Evolutionary conservation across 2,329 filamentous ascomycete species (phyloP), one percentile per base, ranked within the genome.

Genomic region (Paramyrothecium roridum): DNA sequence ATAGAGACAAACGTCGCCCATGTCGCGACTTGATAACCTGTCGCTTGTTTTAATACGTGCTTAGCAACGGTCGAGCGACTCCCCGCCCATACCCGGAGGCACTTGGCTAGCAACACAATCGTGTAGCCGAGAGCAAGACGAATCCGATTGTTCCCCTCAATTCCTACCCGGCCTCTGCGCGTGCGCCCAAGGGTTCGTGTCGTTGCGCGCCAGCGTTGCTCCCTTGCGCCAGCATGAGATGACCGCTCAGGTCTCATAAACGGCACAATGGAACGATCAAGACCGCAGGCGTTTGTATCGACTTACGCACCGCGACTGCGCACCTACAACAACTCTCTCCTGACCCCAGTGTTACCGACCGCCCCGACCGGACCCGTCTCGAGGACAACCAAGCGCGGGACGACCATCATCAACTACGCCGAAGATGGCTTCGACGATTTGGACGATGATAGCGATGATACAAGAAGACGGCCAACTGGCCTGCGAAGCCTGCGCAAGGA

Each of bases 371-470:
- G 85, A 22, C 84, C 88, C 43, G 77, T 83, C 57, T 82, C 90
- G 64, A 86, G 93, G 69, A 96, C 90, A n/a, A 98, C 95, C 10
- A 98, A 99, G 78, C 89, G 95, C 73, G 95, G 95, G 56, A 98
- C 95, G 2, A 95, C 91, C 34, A 90, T 93, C 60, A 95, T 98
- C 75, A 99, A 97, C 76, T 99, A 99, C 69, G 93, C 95, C 22
- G 95, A 99, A 70, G 93, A 98, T 70, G 93, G 93, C 49, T 96
- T 88, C 67, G 93, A 97, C 62, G 92, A 93, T 66, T 73, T 84
- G 55, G 83, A 86, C 40, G 83, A 87, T 54, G 89, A 91, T 59
- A 87, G 89, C 51, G 89, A 91, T 59, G 88, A 91, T 54, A 80
- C 84, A 57, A 84, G 91, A 60, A 87, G 93, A 59, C 87, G 88